Conservation (phyloP, 805 yeast species). For the Wickerhamomyces bovis region DNA sequence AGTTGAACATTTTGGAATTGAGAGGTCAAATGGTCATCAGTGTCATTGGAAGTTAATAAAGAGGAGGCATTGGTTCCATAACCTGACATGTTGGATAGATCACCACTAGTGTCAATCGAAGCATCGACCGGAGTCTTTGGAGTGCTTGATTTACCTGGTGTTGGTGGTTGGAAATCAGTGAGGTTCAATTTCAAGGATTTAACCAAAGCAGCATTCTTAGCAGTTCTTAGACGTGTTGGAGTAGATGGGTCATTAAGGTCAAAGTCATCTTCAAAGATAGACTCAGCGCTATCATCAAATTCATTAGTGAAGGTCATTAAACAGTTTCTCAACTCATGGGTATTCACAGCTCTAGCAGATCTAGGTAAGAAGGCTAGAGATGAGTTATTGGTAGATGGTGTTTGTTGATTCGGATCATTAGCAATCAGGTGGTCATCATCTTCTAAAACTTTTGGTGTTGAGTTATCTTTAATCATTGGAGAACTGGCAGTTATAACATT, state of each 20-base stretch:
- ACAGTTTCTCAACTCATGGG: conserved; percentile 36
- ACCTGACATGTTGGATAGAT: conserved; percentile 18
- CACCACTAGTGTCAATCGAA: conserved; percentile 15
- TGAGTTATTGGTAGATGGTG: conserved; percentile 15
- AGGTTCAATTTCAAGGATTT: conserved; percentile 13
- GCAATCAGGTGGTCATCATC: conserved; percentile 6
- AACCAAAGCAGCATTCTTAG: conserved; percentile 12
- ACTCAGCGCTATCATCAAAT: conserved; percentile 31
- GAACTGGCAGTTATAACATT: conserved; percentile 26
- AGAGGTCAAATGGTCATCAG: conserved; percentile 39
- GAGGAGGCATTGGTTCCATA: conserved; percentile 15
- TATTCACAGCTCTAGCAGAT: conserved; percentile 28
- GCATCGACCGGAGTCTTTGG: conserved; percentile 26
- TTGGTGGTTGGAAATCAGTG: conserved; percentile 11
- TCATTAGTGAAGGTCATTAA: conserved; percentile 34
- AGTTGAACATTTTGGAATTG: conserved; percentile 57
- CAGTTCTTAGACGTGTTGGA: conserved; percentile 32
- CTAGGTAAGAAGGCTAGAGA: conserved; percentile 13
- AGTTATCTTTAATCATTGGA: conserved; percentile 23
- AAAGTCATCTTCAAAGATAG: conserved; percentile 21
- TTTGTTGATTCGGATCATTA: conserved; percentile 7
- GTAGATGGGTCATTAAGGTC: conserved; percentile 34
- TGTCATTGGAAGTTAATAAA: conserved; percentile 17
- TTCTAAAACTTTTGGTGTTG: conserved; percentile 17
- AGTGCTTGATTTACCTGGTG: conserved; percentile 20